Evolutionary conservation across 148 eudicot species (phyloP), one percentile per base, ranked within the genome.

Genomic region (Fallopia convolvulus): DNA sequence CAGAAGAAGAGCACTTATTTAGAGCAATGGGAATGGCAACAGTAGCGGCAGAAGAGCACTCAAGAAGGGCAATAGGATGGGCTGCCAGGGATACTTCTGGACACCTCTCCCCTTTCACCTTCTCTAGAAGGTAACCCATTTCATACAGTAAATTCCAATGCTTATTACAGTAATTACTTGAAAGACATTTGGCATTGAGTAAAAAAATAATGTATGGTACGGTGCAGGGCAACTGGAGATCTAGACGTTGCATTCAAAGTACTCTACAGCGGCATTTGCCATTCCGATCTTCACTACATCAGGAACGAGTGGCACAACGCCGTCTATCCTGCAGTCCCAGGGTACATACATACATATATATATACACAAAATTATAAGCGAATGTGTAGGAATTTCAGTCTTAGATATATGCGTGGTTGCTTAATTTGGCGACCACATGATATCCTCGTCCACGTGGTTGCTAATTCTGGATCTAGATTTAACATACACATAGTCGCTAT

Each of bases 291-390:
- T 70, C 84, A 82, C 73, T 39, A 8, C 58, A 47, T 75, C 32
- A 82, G 66, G 81, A 75, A 82, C 55, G 84, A 82, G 58, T 82
- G 84, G 84, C 78, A 80, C 42, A 78, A 36, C 47, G 60, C 84
- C 49, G 6, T 56, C 78, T 95, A 89, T 76, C 99, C 99, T 40
- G 88, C 87, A 76, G 94, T 95, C 10, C 99, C 99, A 4, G 99
- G 99, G 99, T 95, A 83, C 23, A 72, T 48, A 39, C 50, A 5
- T 42, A n/a, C n/a, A n/a, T n/a, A n/a, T n/a, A 26, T 26, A 26
- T 1, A 26, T 26, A 26, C 30, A 26, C 30, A 26, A 26, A 42
- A 44, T 6, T 9, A 9, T 1, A 44, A 44, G 13, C 17, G 13
- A 65, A 23, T 63, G 53, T 49, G 53, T 49, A 49, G 39, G 39